A percentile compares a stretch with the other conserved stretches of the same genome.
Conservation (phyloP, 371 early-diverging fungal species). For the Thermomucor indicae-seudaticae region DNA sequence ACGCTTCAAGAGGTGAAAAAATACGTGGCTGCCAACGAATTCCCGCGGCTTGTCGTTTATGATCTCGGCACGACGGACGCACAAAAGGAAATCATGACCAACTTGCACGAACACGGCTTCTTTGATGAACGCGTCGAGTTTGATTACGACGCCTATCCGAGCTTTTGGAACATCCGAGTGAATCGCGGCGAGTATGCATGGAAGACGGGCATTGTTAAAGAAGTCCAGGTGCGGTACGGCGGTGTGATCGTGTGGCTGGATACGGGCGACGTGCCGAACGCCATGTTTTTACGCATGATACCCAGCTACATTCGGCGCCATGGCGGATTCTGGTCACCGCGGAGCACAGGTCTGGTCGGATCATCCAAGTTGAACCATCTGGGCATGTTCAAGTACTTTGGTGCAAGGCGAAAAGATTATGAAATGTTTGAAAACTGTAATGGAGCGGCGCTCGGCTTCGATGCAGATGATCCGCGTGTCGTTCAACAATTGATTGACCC, state of each 20-base stretch:
- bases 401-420: constrained; percentile 23
- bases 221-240: constrained; percentile 38
- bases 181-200: constrained; percentile 55
- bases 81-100: constrained; percentile 23
- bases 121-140: constrained; percentile 38
- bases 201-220: constrained; percentile 56
- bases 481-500: constrained; percentile 32
- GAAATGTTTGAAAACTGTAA: constrained; percentile 41
- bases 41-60: constrained; percentile 44
- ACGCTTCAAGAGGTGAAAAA: constrained; percentile 15
- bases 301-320: constrained; percentile 22
- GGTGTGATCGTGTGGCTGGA: constrained; percentile 53
- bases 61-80: constrained; percentile 34
- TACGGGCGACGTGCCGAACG: constrained; percentile 40
- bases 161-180: constrained; percentile 45
- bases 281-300: constrained; percentile 34
- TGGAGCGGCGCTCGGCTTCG: constrained; percentile 45
- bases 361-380: constrained; percentile 44
- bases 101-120: constrained; percentile 23
- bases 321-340: constrained; percentile 47
- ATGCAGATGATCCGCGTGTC: constrained; percentile 28
- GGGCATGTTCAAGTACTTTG: constrained; percentile 36
- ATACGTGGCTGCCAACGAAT: constrained; percentile 7
- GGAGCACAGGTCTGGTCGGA: constrained; percentile 33
- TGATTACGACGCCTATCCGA: constrained; percentile 40